Evolutionary conservation across 2,329 filamentous ascomycete species (phyloP).

Genomic region (Curvularia sp.): DNA sequence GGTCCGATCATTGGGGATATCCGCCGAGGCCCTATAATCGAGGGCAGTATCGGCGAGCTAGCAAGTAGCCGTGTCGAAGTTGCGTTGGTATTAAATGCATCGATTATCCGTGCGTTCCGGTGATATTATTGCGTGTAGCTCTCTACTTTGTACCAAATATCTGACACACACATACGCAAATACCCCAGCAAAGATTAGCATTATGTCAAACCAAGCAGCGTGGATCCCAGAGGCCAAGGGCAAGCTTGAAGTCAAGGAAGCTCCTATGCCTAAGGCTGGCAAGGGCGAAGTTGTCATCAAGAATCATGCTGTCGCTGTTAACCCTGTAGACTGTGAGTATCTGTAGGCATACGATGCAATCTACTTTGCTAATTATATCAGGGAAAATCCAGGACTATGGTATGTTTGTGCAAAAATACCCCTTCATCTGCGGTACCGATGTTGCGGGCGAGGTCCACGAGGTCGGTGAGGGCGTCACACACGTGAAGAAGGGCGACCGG

Average conservation of each 20-base stretch:
- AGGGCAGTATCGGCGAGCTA: constrained; percentile 1
- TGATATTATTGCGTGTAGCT: not conserved
- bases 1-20: not conserved
- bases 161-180: not conserved
- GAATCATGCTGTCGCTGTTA: constrained; percentile 46
- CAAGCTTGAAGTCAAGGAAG: constrained; percentile 41
- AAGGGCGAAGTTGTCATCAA: constrained; percentile 46
- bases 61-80: not conserved
- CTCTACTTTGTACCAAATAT: not conserved
- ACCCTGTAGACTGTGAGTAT: constrained; percentile 43
- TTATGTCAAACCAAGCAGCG: constrained; percentile 44
- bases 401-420: constrained; percentile 47
- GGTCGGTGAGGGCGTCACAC: constrained; percentile 55
- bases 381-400: constrained; percentile 47
- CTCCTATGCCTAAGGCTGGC: constrained; percentile 37
- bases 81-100: not conserved
- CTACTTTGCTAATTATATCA: constrained; percentile 18
- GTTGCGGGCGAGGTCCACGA: constrained; percentile 57
- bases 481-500: constrained; percentile 56
- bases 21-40: constrained; percentile 3
- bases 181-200: not conserved
- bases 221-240: constrained; percentile 42
- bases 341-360: not conserved
- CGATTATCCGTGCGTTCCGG: too few species aligned
- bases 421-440: constrained; percentile 52